These are phyloP conservation scores for Chrysanthemum makinoi DNA, from an alignment of 129 eudicot species.

Conservation along the genomic window DNA sequence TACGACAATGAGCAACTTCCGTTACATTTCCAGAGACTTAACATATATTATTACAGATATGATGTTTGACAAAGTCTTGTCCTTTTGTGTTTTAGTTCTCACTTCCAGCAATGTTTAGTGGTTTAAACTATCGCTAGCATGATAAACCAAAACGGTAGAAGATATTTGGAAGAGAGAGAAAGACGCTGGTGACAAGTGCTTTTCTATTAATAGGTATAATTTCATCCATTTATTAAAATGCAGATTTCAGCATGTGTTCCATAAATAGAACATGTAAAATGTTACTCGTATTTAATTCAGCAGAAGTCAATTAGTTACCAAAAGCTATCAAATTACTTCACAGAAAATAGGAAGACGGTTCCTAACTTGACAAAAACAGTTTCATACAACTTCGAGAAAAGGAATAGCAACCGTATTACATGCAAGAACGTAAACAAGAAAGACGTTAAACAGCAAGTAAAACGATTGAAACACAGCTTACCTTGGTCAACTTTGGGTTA, in stretches of 20 bases:
- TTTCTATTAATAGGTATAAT: background rate
- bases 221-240: background rate
- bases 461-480: slow-evolving; percentile 25
- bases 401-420: background rate
- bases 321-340: background rate
- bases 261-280: background rate
- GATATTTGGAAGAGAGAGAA: background rate
- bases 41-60: background rate
- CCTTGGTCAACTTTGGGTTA: slow-evolving; percentile 58
- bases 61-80: background rate
- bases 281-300: background rate
- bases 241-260: background rate
- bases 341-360: background rate
- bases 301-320: background rate
- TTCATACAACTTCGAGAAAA: no score
- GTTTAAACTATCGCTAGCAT: background rate
- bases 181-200: slow-evolving; percentile 10
- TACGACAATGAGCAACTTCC: no score
- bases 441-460: background rate
- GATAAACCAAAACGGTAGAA: background rate
- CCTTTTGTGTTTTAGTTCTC: slow-evolving; percentile 6
- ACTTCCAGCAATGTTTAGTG: background rate
- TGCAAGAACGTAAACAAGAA: background rate
- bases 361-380: background rate
- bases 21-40: background rate